These are phyloP conservation scores for Phytopythium delawarense DNA, from an alignment of 352 stramenopile genomes.

Conservation along the genomic window DNA sequence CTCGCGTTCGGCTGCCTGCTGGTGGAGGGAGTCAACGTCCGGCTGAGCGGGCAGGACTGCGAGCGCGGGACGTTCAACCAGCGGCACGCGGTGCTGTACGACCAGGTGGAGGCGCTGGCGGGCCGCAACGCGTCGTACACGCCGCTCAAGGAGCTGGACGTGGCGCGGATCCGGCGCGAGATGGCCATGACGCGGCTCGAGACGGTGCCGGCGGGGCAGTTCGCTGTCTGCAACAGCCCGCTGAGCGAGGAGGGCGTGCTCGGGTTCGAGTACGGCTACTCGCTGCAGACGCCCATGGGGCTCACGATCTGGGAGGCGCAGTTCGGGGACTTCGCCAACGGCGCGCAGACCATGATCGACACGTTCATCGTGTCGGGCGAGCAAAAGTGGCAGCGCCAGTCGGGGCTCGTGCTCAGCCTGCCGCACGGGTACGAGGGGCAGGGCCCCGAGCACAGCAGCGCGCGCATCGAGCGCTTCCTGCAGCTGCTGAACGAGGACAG, in stretches of 20 bases:
- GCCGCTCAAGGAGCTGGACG: slow-evolving; percentile 88
- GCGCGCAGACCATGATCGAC: slow-evolving; percentile 87
- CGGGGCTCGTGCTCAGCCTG: slow-evolving; percentile 70
- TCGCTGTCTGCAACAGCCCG: slow-evolving; percentile 80
- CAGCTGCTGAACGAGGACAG: slow-evolving; percentile 76
- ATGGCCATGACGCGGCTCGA: slow-evolving; percentile 39
- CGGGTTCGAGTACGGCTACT: slow-evolving; percentile 88
- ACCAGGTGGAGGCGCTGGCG: slow-evolving; percentile 77
- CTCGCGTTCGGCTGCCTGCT: slow-evolving; percentile 83
- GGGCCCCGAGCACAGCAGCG: slow-evolving; percentile 81
- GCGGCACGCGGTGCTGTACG: slow-evolving; percentile 85
- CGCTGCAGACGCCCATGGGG: slow-evolving; percentile 59
- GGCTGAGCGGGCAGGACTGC: slow-evolving; percentile 85
- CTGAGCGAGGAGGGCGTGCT: slow-evolving; percentile 83
- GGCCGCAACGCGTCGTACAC: slow-evolving; percentile 90
- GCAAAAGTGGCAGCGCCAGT: slow-evolving; percentile 90
- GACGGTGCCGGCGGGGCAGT: slow-evolving; percentile 33
- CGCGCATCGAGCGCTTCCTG: slow-evolving; percentile 82
- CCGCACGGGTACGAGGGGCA: slow-evolving; percentile 87
- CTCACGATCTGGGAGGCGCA: slow-evolving; percentile 92
- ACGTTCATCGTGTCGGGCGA: slow-evolving; percentile 82
- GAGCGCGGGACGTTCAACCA: slow-evolving; percentile 90
- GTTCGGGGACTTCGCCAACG: slow-evolving; percentile 88
- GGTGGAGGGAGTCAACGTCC: slow-evolving; percentile 80
- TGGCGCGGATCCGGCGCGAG: slow-evolving; percentile 38